Evolutionary conservation across 345 rosid genomes (phyloP), one percentile per base, ranked within the genome.

Genomic region (Eucalyptus shirleyi): DNA sequence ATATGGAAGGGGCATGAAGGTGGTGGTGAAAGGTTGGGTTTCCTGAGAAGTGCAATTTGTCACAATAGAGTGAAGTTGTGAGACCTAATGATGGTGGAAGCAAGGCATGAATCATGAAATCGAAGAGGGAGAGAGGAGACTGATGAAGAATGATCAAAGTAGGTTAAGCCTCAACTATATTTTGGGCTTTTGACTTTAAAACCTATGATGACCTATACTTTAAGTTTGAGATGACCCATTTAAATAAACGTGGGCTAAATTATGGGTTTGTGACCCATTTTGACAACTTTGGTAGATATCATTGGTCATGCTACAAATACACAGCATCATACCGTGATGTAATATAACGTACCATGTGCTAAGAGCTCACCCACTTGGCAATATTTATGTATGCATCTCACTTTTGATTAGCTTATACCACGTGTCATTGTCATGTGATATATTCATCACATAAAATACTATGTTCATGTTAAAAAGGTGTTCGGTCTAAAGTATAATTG

Each of bases 201-300:
- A 42, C 44, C 44, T 6, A 6, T 42, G 7, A 42, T 6, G 2
- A 42, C 44, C 8, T 42, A 42, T 42, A 6, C 8, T 42, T 42
- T 42, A 42, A 42, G 44, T 42, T 42, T 42, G 44, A 42, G 7
- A 6, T 42, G 44, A 42, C 44, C 44, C 44, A 42, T 42, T 42
- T 42, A 42, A 42, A 42, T 42, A 42, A 42, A 42, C 2, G 8
- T 42, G 44, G 44, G 44, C 44, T 6, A 42, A 6, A 42, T 42
- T 42, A 42, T 42, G 44, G 42, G 42, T 42, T 42, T 42, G 8
- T 42, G 2, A 42, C 62, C 28, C 1, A 56, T 56, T 56, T 56
- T 2, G 13, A 23, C 3, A 1, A 24, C 1, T 10, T 0, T n/a
- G 1, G 10, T n/a, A 67, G 6, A n/a, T 67, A 17, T 18, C 24